Evolutionary conservation across 257 asterid genomes (phyloP).

Genomic region (Lavandula angustifolia): DNA sequence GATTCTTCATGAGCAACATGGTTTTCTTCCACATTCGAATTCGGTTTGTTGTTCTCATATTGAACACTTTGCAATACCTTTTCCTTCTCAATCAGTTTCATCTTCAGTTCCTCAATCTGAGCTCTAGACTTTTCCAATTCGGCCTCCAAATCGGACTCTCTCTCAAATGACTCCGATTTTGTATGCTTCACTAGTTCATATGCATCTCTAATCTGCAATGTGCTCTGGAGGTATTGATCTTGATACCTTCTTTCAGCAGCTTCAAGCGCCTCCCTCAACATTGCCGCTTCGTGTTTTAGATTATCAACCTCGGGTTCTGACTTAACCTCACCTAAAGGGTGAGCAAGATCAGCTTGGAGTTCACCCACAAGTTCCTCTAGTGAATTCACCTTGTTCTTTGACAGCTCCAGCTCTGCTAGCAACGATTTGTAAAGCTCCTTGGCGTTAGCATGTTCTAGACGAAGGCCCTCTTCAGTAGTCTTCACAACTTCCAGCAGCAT

Average conservation of each 20-base stretch:
- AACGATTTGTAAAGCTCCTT: conserved; percentile 46
- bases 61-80: conserved; percentile 31
- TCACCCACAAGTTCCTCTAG: conserved; percentile 58
- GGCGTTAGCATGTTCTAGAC: conserved; percentile 47
- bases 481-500: conserved; percentile 60
- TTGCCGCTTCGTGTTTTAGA: conserved; percentile 47
- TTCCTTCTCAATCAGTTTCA: conserved; percentile 44
- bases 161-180: conserved; percentile 43
- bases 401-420: conserved; percentile 61
- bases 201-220: conserved; percentile 63
- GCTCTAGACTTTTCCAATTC: conserved; percentile 40
- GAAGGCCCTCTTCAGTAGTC: conserved; percentile 49
- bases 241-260: conserved; percentile 67
- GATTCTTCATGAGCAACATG: conserved; percentile 34
- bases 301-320: conserved; percentile 37
- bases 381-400: conserved; percentile 46
- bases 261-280: conserved; percentile 60
- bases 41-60: conserved; percentile 32
- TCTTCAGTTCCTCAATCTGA: conserved; percentile 54
- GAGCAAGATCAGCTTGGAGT: conserved; percentile 46
- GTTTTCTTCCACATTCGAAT: conserved; percentile 29
- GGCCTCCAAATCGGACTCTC: conserved; percentile 62
- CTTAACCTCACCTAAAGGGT: conserved; percentile 26
- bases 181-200: conserved; percentile 61
- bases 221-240: conserved; percentile 61